phyloP scores from a whole-genome alignment of 176 grass and related monocot species.

The Areca catechu region DNA sequence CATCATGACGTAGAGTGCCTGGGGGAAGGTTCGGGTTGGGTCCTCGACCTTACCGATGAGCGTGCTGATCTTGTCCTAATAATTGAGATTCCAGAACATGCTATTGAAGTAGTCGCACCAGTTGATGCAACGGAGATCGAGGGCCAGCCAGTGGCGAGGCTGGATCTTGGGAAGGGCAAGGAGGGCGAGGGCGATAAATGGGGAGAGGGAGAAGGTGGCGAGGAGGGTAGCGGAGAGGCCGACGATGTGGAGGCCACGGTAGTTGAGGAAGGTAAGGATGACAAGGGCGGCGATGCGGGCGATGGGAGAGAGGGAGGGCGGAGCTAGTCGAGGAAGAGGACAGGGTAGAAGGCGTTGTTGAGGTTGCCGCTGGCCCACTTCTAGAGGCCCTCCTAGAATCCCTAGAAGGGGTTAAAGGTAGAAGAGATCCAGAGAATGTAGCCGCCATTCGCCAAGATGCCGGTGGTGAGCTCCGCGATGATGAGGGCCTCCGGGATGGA shows the following conservation, averaged over 20 bases:
- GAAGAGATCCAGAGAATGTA: too few relatives aligned
- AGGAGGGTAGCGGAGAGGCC: too few relatives aligned
- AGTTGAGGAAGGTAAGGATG: slow-evolving; percentile 82
- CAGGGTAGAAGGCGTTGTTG: slow-evolving; percentile 97
- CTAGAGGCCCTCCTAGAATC: slow-evolving; percentile 78
- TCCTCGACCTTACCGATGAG: slow-evolving; percentile 77
- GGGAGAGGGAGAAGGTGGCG: too few relatives aligned
- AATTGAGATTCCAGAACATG: slow-evolving; percentile 99
- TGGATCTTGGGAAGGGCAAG: too few relatives aligned
- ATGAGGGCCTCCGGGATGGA: slow-evolving; percentile 77
- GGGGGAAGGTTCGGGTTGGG: too few relatives aligned
- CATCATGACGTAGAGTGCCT: slow-evolving; percentile 51
- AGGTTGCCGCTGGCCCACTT: slow-evolving; percentile 79
- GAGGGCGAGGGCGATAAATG: too few relatives aligned
- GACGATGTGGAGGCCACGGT: slow-evolving; percentile 68
- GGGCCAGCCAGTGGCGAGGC: slow-evolving; percentile 59
- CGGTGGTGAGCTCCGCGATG: slow-evolving; percentile 69
- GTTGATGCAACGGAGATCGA: slow-evolving; percentile 32
- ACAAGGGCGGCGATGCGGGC: slow-evolving; percentile 23
- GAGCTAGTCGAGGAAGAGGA: too few relatives aligned
- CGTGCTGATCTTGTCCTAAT: slow-evolving; percentile 94
- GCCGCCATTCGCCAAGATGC: slow-evolving; percentile 71
- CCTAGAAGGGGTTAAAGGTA: too few relatives aligned
- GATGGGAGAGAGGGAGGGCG: slow-evolving; percentile 21
- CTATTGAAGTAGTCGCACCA: slow-evolving; percentile 67